phyloP scores from a whole-genome alignment of 345 rosid genomes.

The Gynandropsis gynandra region DNA sequence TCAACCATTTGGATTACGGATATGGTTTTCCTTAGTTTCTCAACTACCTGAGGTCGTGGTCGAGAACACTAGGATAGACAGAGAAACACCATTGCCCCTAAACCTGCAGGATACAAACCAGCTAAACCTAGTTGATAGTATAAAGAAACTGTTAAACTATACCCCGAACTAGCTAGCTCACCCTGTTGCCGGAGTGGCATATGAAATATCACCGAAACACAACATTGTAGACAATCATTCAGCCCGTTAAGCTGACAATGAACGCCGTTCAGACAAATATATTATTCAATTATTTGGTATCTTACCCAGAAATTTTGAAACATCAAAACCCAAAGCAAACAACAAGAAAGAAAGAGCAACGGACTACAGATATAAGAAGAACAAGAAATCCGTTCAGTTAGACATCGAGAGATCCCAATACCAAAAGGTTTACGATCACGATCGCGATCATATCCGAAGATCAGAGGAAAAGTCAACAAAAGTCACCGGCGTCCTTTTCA shows the following conservation, averaged over 20 bases:
- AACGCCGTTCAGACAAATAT: not conserved
- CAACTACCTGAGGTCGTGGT: constrained; percentile 16
- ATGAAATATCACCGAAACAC: not conserved
- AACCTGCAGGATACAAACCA: constrained; percentile 59
- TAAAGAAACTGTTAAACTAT: constrained; percentile 9
- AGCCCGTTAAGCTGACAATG: constrained; percentile 6
- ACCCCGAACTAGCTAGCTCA: constrained; percentile 20
- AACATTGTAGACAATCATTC: not conserved
- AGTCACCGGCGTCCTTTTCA: constrained; percentile 5
- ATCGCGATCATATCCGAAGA: constrained; percentile 13
- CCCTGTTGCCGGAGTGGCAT: constrained; percentile 14
- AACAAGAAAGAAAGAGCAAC: not conserved
- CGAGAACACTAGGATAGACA: constrained; percentile 14
- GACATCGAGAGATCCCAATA: not conserved
- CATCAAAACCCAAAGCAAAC: constrained; percentile 16
- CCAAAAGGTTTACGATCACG: constrained; percentile 7
- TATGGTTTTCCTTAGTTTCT: constrained; percentile 20
- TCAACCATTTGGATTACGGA: constrained; percentile 28
- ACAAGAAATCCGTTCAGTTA: too few species aligned
- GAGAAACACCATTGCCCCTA: constrained; percentile 29
- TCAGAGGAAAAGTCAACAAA: constrained; percentile 10
- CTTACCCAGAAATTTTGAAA: not conserved
- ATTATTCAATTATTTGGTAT: constrained; percentile 3
- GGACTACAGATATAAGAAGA: too few species aligned
- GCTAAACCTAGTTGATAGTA: constrained; percentile 49